Base-by-base conservation (phyloP, 352 stramenopile genomes). In the Phytophthora europaea region DNA sequence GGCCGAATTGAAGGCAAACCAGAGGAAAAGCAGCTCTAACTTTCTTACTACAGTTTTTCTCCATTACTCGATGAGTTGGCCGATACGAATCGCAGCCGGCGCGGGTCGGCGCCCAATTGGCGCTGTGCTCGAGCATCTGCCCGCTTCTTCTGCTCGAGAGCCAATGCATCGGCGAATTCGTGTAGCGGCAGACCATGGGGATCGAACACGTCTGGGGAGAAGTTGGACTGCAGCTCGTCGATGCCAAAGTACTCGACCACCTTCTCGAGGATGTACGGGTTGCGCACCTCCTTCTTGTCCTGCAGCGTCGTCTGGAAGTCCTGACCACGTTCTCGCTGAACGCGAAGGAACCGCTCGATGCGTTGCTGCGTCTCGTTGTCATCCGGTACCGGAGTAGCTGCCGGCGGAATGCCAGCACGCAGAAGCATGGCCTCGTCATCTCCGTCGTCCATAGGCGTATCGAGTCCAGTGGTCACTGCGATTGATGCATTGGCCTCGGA, bases 211-310 rank as follows among this genome's bases (percentile, higher is more conserved):
- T 79, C 53, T 15, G 61, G 53, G 18, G 74, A 34, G 51, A 95
- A 94, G 63, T 96, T 94, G 43, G 86, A 87, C 15, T 88, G 79
- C 45, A 94, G 75, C 72, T 97, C 85, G 61, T 97, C 84, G 65
- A 97, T 97, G 38, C 70, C 81, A 70, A 95, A 97, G 70, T 95
- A 95, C 36, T 89, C 89, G 54, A 97, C 89, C 58, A 97, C 85
- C 56, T 95, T 95, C 43, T 94, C 79, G 9, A 97, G 75, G 65
- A 97, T 94, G 76, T 94, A 93, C 31, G 90, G 90, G 75, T 97
- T 97, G 56, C 81, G 81, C 51, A 97, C 89, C 60, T 97, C 90
- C 63, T 94, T 94, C 74, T 94, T 93, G 60, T 78, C 84, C 68
- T 88, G 85, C 51, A 96, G 71, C 26, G 80, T 90, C 51, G 77